These are phyloP conservation scores for Aphanomyces stellatus DNA, from an alignment of 352 stramenopile genomes.

Conservation along the genomic window DNA sequence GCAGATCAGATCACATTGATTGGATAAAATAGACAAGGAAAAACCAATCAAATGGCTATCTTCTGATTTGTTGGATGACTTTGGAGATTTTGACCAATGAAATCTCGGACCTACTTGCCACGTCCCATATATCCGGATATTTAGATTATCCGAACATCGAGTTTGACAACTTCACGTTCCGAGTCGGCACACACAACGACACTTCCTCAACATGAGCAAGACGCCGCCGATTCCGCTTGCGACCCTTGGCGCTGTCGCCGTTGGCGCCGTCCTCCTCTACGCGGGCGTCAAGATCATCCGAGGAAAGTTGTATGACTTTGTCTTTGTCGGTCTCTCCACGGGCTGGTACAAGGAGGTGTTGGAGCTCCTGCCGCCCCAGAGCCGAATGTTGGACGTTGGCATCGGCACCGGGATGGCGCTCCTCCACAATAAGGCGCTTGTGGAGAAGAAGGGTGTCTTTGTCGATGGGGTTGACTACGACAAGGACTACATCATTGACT, in stretches of 20 bases:
- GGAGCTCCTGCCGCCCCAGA: constrained; percentile 35
- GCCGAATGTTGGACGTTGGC: constrained; percentile 80
- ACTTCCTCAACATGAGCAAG: background rate
- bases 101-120: too few species aligned
- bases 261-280: constrained; percentile 35
- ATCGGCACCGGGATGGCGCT: constrained; percentile 80
- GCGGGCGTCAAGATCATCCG: constrained; percentile 42
- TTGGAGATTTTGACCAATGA: too few species aligned
- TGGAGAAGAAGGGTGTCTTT: constrained; percentile 56
- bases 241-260: constrained; percentile 18
- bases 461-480: constrained; percentile 89
- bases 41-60: too few species aligned
- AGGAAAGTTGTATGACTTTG: constrained; percentile 77
- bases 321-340: constrained; percentile 83
- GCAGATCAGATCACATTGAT: background rate
- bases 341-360: constrained; percentile 87
- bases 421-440: constrained; percentile 46
- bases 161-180: too few species aligned
- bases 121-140: background rate
- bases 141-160: too few species aligned
- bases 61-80: too few species aligned
- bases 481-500: constrained; percentile 70
- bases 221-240: background rate
- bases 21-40: background rate
- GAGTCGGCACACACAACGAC: too few species aligned